phyloP scores from a whole-genome alignment of 768 basidiomycete genomes.

The Lentinula boryana region DNA sequence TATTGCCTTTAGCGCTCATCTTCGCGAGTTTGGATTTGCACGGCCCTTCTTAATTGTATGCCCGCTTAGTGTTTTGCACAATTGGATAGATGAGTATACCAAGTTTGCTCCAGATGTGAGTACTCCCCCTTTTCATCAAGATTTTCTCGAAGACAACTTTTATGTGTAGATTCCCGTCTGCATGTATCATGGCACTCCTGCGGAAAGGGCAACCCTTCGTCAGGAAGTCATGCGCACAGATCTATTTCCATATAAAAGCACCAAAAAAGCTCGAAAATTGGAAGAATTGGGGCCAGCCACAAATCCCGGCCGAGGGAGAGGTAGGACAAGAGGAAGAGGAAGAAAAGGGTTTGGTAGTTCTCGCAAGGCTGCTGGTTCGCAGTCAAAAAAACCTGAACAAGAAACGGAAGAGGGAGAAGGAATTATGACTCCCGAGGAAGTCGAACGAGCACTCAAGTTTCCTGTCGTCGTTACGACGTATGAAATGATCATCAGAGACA shows the following conservation, averaged over 20 bases:
- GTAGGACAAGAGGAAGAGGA: neutral
- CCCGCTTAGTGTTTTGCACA: slow-evolving; percentile 89
- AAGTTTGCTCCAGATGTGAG: slow-evolving; percentile 78
- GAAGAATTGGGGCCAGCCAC: slow-evolving; percentile 5
- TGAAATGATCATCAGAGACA: slow-evolving; percentile 87
- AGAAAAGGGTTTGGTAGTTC: slow-evolving; percentile 7
- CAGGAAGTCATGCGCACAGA: slow-evolving; percentile 44
- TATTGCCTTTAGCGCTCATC: slow-evolving; percentile 88
- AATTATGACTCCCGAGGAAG: slow-evolving; percentile 4
- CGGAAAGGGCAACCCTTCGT: slow-evolving; percentile 76
- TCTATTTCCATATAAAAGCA: slow-evolving; percentile 3
- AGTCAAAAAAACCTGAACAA: neutral
- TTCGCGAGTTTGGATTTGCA: slow-evolving; percentile 65
- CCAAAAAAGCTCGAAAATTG: neutral
- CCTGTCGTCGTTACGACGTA: slow-evolving; percentile 89
- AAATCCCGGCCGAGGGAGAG: slow-evolving; percentile 14
- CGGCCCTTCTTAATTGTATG: slow-evolving; percentile 86
- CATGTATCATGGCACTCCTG: slow-evolving; percentile 85
- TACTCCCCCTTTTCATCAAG: slow-evolving; percentile 6
- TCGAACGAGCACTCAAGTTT: slow-evolving; percentile 27
- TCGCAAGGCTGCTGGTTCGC: slow-evolving; percentile 3
- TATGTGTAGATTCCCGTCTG: slow-evolving; percentile 70
- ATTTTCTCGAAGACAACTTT: neutral
- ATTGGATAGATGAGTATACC: slow-evolving; percentile 82
- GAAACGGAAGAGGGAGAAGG: slow-evolving; percentile 16